Conservation (phyloP, 257 asterid genomes). For the Nicotiana benthamiana region DNA sequence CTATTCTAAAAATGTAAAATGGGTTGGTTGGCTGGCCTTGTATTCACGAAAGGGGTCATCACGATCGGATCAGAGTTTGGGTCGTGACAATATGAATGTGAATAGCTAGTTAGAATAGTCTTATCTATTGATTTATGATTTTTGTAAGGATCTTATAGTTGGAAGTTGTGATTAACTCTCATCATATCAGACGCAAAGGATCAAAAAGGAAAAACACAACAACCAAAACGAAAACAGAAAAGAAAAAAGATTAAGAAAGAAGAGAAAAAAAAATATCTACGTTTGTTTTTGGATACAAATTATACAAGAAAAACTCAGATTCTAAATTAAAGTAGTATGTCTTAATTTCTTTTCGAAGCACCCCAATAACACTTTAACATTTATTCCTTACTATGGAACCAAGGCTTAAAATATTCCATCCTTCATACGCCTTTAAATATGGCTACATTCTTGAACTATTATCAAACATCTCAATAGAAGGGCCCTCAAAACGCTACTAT, state of each 20-base stretch:
- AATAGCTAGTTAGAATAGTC: not conserved
- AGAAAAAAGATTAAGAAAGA: too few relatives aligned
- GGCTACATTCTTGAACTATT: not conserved
- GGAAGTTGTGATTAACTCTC: too few relatives aligned
- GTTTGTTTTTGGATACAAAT: too few relatives aligned
- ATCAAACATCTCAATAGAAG: not conserved
- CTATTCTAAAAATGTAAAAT: too few relatives aligned
- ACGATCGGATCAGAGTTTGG: too few relatives aligned
- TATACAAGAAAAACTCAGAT: too few relatives aligned
- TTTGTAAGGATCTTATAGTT: not conserved
- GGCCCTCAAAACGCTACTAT: not conserved
- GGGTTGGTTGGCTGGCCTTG: too few relatives aligned
- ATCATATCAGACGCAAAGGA: not conserved
- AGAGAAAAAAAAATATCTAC: too few relatives aligned
- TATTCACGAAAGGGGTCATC: too few relatives aligned
- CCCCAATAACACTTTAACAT: not conserved
- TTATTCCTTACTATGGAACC: not conserved
- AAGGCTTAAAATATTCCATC: constrained; percentile 3
- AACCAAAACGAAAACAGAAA: too few relatives aligned
- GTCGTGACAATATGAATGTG: not conserved
- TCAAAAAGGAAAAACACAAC: too few relatives aligned
- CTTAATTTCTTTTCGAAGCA: not conserved
- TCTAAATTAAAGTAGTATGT: too few relatives aligned
- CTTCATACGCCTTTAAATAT: not conserved
- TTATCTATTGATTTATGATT: not conserved